Base-by-base conservation (phyloP, 768 basidiomycete genomes). In the Lactarius hatsudake region DNA sequence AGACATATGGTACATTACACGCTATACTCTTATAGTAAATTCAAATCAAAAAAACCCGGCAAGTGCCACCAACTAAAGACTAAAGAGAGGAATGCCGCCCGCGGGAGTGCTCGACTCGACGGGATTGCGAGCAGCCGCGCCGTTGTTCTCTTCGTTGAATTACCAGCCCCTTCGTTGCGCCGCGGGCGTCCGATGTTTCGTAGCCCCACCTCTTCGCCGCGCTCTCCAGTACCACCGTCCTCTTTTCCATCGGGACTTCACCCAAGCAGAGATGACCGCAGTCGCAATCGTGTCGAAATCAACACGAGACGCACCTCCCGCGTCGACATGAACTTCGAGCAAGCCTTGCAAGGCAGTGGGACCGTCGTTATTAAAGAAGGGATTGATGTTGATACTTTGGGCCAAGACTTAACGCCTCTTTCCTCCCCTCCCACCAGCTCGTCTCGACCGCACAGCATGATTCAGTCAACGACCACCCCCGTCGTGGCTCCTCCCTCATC, bases 271-370 rank as follows among this genome's bases (percentile, higher is more conserved):
- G 28, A 30, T n/a, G 85, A 88, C 77, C 61, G 76, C 60, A 75
- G 73, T 73, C 77, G 76, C 23, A 77, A 74, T 59, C 72, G 73
- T 38, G 68, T 51, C 23, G 70, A 66, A 64, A 53, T 12, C 36
- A 43, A 82, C 40, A 80, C 79, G 62, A 84, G 86, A 64, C 84
- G 90, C 36, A 75, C 82, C 55, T 93, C 92, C 53, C 85, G 90
- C 48, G 85, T 87, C 38, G 90, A 92, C 78, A 80, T 89, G 74
- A 90, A 92, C 75, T 94, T 94, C 71, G 92, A 94, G 78, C 86
- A 87, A 72, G 91, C 87, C 15, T 76, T 94, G 71, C 82, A 80
- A 66, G 80, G 80, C 13, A 86, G 86, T 51, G 87, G 84, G 28
- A 94, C 93, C 3, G 83, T 92, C 18, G 72, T 83, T 63, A 79